Base-by-base conservation (phyloP, 768 basidiomycete genomes). In the Stropharia rugosoannulata region DNA sequence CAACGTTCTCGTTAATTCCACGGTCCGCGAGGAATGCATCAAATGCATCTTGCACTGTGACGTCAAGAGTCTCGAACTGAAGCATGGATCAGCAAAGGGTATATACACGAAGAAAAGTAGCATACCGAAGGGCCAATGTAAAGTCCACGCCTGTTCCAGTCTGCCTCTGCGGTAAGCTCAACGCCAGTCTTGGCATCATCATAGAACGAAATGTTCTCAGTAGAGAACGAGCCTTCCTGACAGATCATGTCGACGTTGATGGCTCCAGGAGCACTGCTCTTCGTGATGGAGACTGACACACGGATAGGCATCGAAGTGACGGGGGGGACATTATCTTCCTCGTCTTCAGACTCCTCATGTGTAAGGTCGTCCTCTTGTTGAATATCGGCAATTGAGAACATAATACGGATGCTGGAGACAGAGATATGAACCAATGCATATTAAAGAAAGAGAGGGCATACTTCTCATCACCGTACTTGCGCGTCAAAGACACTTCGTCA, bases 341-440 rank as follows among this genome's bases (percentile, higher is more conserved):
- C 68, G 22, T 65, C 67, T 15, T 69, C 64, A 39, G 59, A 56
- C 27, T 70, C 71, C 25, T 70, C 65, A 37, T 60, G 52, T 29
- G 70, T 70, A 25, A 68, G 64, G 4, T 72, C 69, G 29, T 75
- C 73, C 25, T 75, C 75, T 3, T 66, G 51, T 62, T 91, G 84
- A 50, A 96, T 78, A 70, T 98, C 95, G 39, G 90, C 87, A 62
- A 96, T 91, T 57, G 93, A 93, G 82, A 98, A 97, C 71, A 93
- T 87, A 66, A 95, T 69, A 32, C 89, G 90, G 70, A 98, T 82
- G 62, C 93, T 95, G 64, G 8, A 56, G 25, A 18, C n/a, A 41
- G 44, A 42, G 29, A 48, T 60, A 38, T 58, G 53, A 46, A 22
- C 9, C 5, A 15, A 32, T 39, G 29, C 25, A 16, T 15, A n/a